phyloP scores from a whole-genome alignment of 306 rosid genomes.

The Cucurbita pepo region DNA sequence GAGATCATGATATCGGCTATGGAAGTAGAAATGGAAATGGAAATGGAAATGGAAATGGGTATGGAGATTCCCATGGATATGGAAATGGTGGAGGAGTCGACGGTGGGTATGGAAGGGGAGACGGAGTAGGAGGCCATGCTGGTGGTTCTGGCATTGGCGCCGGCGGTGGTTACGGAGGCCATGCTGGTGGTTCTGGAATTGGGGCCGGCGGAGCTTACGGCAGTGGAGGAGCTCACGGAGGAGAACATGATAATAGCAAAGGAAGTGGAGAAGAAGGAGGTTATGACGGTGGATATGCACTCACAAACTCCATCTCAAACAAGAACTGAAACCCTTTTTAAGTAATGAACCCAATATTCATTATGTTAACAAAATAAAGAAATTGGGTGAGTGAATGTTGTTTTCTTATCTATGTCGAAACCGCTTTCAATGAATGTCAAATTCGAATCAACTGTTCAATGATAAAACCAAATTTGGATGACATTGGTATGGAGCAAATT shows the following conservation, averaged over 20 bases:
- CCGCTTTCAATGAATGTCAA: neutral
- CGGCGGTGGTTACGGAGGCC: slow-evolving; percentile 11
- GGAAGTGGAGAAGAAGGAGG: slow-evolving; percentile 39
- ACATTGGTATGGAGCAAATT: neutral
- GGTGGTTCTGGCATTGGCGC: neutral
- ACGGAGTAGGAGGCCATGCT: no score
- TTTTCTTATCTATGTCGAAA: neutral
- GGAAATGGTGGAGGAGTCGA: neutral
- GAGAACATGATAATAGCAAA: slow-evolving; percentile 28
- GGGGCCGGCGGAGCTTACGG: slow-evolving; percentile 2
- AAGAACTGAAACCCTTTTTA: neutral
- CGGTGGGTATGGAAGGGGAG: no score
- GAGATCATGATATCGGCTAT: no score
- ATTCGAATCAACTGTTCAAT: neutral
- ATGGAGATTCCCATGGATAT: neutral
- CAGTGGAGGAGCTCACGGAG: slow-evolving; percentile 25
- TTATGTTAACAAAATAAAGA: neutral
- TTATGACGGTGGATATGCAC: slow-evolving; percentile 44
- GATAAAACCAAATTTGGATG: neutral
- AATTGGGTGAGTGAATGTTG: neutral
- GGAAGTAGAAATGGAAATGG: neutral
- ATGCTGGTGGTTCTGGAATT: neutral
- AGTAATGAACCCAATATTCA: neutral
- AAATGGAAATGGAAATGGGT: neutral
- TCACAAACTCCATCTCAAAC: neutral